phyloP scores from a whole-genome alignment of 1,284 basidiomycete species.

The Puccinia horiana region DNA sequence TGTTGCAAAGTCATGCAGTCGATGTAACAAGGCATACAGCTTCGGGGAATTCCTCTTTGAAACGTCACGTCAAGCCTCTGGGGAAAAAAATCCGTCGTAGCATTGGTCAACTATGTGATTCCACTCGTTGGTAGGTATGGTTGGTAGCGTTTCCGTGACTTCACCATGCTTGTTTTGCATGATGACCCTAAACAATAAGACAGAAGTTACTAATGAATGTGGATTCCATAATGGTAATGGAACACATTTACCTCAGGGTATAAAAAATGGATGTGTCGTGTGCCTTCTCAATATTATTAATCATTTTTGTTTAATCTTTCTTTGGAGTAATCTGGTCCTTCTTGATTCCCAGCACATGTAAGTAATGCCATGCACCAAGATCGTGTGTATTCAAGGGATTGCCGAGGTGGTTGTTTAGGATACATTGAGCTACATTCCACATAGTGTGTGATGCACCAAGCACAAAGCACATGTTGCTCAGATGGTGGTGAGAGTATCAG shows the following conservation, averaged over 20 bases:
- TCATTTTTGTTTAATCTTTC: not conserved
- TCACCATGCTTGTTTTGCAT: not conserved
- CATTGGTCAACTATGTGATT: not conserved
- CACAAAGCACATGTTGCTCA: not conserved
- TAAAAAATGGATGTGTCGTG: not conserved
- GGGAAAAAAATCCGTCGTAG: not conserved
- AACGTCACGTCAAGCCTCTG: not conserved
- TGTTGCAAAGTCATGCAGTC: slow-evolving; percentile 16
- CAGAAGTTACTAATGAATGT: not conserved
- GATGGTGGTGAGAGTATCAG: not conserved
- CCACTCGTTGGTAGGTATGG: not conserved
- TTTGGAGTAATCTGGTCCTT: not conserved
- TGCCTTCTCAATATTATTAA: not conserved
- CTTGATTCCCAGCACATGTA: not conserved
- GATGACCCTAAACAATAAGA: not conserved
- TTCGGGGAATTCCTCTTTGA: not conserved
- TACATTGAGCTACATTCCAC: not conserved
- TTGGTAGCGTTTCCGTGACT: too few relatives aligned
- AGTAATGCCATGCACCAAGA: slow-evolving; percentile 11
- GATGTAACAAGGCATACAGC: not conserved
- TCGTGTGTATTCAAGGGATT: not conserved
- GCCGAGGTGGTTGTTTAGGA: not conserved
- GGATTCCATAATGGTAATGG: not conserved
- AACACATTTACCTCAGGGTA: not conserved
- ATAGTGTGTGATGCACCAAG: not conserved